Conservation (phyloP, 257 asterid species). For the Anisodus acutangulus region DNA sequence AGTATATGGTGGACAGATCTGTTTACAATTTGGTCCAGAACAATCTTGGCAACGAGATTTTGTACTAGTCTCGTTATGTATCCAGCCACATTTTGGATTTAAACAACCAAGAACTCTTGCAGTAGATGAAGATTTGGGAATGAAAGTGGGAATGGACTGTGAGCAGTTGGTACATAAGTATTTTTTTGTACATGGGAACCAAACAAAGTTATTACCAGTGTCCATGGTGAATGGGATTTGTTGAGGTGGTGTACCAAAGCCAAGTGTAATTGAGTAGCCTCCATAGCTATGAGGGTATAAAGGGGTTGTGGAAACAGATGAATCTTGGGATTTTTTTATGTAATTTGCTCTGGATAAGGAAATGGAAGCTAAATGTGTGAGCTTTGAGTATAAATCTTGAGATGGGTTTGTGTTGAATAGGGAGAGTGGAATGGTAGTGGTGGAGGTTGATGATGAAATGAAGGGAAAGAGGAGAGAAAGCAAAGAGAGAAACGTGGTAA, state of each 20-base stretch:
- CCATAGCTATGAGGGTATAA: conserved; percentile 72
- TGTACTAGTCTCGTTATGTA: conserved; percentile 58
- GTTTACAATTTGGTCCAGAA: conserved; percentile 52
- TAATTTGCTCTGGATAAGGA: conserved; percentile 81
- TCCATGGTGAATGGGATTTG: conserved; percentile 66
- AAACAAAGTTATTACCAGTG: conserved; percentile 81
- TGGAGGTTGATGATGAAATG: conserved; percentile 44
- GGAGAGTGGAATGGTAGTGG: conserved; percentile 55
- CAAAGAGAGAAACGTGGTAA: conserved; percentile 37
- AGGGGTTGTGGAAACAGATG: conserved; percentile 56
- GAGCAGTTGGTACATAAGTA: conserved; percentile 48
- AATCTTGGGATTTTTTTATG: conserved; percentile 51
- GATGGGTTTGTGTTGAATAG: conserved; percentile 46
- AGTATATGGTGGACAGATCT: conserved; percentile 82
- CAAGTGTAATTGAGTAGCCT: conserved; percentile 73
- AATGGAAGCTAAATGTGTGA: conserved; percentile 60
- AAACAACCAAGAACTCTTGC: conserved; percentile 67
- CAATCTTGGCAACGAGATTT: conserved; percentile 58
- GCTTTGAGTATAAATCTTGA: conserved; percentile 57
- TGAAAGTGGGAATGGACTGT: conserved; percentile 49
- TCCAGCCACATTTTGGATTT: conserved; percentile 81
- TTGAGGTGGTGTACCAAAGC: conserved; percentile 92
- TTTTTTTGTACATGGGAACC: conserved; percentile 84
- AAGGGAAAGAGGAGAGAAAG: conserved; percentile 36
- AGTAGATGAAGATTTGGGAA: conserved; percentile 76